Evolutionary conservation across 108 stramenopile species (phyloP).

Genomic region (Nitzschia sp.): DNA sequence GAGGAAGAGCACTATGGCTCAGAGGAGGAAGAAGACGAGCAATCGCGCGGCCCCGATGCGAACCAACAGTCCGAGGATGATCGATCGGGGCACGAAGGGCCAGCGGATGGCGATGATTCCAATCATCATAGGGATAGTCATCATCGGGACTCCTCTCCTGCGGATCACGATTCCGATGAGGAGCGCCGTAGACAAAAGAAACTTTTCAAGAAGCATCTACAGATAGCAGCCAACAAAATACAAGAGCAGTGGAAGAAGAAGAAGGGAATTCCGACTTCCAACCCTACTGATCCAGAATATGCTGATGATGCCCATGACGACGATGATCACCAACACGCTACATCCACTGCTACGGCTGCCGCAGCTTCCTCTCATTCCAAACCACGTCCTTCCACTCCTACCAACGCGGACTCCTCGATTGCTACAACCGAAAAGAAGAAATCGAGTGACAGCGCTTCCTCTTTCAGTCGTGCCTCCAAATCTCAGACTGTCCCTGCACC

Average conservation of each 20-base stretch:
- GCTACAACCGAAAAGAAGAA: constrained; percentile 20
- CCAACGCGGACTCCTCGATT: neutral
- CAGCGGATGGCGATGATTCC: constrained; percentile 5
- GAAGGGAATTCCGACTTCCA: neutral
- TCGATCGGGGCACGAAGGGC: constrained; percentile 14
- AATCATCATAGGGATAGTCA: too few relatives aligned
- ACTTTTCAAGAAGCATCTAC: constrained; percentile 25
- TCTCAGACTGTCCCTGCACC: constrained; percentile 59
- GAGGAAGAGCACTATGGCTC: constrained; percentile 36
- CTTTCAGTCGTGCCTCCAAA: constrained; percentile 6
- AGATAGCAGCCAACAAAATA: constrained; percentile 58
- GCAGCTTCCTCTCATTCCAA: neutral
- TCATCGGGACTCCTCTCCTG: constrained; percentile 5
- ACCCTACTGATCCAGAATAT: neutral
- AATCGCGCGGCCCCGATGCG: constrained; percentile 28
- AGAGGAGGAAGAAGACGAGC: constrained; percentile 31
- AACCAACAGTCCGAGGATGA: constrained; percentile 31
- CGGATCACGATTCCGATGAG: constrained; percentile 2
- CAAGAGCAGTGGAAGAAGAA: constrained; percentile 66
- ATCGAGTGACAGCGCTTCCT: constrained; percentile 5
- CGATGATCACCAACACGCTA: constrained; percentile 8
- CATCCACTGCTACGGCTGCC: neutral
- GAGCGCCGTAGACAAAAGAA: constrained; percentile 18
- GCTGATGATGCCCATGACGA: constrained; percentile 1
- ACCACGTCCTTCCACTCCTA: neutral